Evolutionary conservation across 2,329 filamentous ascomycete genomes (phyloP).

Genomic region (Trichoderma lentiforme): DNA sequence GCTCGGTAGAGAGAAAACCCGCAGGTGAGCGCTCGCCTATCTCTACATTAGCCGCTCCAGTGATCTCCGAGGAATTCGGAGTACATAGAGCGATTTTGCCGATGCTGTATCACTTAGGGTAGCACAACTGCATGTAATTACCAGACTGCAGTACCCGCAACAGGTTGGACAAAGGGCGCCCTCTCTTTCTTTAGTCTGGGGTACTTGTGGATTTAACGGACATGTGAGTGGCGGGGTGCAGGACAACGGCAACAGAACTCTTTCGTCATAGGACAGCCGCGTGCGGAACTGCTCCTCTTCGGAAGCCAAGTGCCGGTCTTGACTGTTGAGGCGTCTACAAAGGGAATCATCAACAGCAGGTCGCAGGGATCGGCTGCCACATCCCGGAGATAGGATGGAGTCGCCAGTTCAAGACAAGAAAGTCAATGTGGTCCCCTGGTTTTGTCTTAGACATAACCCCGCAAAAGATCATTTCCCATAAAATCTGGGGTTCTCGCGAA

Average conservation of each 20-base stretch:
- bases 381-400: not conserved
- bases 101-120: not conserved
- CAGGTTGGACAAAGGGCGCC: not conserved
- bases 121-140: not conserved
- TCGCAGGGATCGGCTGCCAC: not conserved
- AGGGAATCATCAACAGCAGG: not conserved
- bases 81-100: not conserved
- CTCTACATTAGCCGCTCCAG: not conserved
- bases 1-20: not conserved
- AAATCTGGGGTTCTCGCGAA: conserved; percentile 6
- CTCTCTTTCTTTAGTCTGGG: not conserved
- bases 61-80: not conserved
- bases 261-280: not conserved
- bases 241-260: not conserved
- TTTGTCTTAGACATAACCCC: not conserved
- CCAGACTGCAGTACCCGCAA: not conserved
- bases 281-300: not conserved
- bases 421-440: not conserved
- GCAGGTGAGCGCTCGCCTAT: not conserved
- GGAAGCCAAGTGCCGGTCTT: not conserved
- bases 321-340: not conserved
- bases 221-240: not conserved
- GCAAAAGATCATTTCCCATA: not conserved
- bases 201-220: not conserved
- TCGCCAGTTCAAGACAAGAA: not conserved